Base-by-base conservation (phyloP, 1,284 basidiomycete genomes). In the Leccinum pachyderme region DNA sequence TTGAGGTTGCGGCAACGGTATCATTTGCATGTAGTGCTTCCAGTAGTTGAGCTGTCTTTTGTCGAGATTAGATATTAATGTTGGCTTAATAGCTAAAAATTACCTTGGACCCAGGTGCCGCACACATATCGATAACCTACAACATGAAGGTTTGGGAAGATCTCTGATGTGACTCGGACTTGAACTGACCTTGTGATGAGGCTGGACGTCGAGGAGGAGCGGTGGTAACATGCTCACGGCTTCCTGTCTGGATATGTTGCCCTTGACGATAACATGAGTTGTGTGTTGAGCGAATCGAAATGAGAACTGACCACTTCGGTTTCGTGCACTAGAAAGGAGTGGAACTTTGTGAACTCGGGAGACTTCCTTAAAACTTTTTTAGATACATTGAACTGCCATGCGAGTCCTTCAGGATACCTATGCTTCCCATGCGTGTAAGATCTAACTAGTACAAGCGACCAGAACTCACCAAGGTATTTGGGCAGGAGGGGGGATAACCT, bases 201-300 rank as follows among this genome's bases (percentile, higher is more conserved):
- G 91, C 66, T 93, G 80, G n/a, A 99, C 93, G 59, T 96, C 91
- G 49, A 99, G 82, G 64, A 99, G 88, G 2, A 99, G 81, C 1
- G 97, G 96, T 4, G 97, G 97, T 24, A 99, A 79, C 97, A 99
- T 99, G 66, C 94, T 97, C 52, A 99, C 97, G 24, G 94, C 95
- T 74, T 99, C 97, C 75, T 98, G 95, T 24, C 97, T 81, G 9
- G 94, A 97, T 54, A 99, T 83, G 67, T 98, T 98, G 51, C 97
- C 96, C 92, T 93, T 62, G 5, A 18, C 0, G 37, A 33, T 22
- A 27, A 27, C 11, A 31, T 59, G 22, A 61, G 52, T 46, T 44
- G 18, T 15, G 33, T 39, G 22, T n/a, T 28, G 3, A 44, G 4
- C 27, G 15, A 13, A 9, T 45, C 22, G 15, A 46, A n/a, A 35